Evolutionary conservation across 257 asterid species (phyloP).

Genomic region (Prunella vulgaris): DNA sequence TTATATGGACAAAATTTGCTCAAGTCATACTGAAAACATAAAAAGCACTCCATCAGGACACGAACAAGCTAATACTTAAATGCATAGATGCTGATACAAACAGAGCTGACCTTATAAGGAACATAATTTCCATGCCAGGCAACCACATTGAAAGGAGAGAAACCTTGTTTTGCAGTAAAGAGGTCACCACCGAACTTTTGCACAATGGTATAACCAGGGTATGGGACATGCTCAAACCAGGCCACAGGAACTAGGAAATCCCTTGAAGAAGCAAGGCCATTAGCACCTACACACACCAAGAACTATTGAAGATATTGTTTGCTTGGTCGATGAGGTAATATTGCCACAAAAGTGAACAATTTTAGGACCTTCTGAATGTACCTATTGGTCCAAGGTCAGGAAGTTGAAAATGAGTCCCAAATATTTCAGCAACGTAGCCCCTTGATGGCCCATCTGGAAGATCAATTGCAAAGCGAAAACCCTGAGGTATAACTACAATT

Average conservation of each 20-base stretch:
- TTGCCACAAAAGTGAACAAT: neutral
- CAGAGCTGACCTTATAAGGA: conserved; percentile 67
- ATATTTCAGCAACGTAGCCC: conserved; percentile 88
- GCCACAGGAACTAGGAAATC: conserved; percentile 88
- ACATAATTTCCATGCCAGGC: conserved; percentile 98
- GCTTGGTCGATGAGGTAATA: neutral
- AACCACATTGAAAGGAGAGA: conserved; percentile 93
- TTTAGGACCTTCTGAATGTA: conserved; percentile 24
- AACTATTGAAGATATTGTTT: neutral
- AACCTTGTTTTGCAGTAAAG: conserved; percentile 90
- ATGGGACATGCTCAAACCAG: conserved; percentile 59
- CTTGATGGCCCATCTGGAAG: conserved; percentile 92
- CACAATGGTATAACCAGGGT: conserved; percentile 79
- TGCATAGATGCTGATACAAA: neutral
- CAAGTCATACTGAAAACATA: conserved; percentile 72
- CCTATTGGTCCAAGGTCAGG: conserved; percentile 99
- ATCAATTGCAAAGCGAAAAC: conserved; percentile 74
- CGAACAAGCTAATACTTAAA: neutral
- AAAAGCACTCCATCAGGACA: conserved; percentile 23
- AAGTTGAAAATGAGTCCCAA: conserved; percentile 94
- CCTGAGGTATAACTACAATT: conserved; percentile 78
- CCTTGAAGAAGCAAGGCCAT: conserved; percentile 95
- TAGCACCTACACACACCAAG: conserved; percentile 58
- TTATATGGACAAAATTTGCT: conserved; percentile 93
- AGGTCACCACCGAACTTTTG: conserved; percentile 97